Percentiles rank a stretch among this genome's conserved stretches.
phyloP scores from a whole-genome alignment of 129 eudicot genomes.

The Artemisia argyi region DNA sequence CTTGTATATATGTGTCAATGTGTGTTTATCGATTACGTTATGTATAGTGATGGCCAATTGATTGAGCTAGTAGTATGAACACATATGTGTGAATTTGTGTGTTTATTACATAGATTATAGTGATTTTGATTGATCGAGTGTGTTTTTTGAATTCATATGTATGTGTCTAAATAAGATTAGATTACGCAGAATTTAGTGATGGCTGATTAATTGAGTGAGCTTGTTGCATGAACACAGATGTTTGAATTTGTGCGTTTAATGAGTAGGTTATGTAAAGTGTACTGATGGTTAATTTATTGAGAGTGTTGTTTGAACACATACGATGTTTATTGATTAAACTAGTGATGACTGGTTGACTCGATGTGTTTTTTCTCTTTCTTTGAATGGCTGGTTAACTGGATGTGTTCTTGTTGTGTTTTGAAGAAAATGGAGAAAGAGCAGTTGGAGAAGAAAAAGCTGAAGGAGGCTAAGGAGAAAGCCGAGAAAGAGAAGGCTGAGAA shows the following conservation, averaged over 20 bases:
- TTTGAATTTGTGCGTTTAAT: background rate
- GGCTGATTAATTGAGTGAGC: background rate
- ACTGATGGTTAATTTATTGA: background rate
- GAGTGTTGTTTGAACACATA: background rate
- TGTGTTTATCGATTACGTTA: background rate
- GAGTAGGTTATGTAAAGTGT: constrained; percentile 3
- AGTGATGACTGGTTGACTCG: too few species aligned
- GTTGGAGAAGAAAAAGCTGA: constrained; percentile 64
- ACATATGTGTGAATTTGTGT: too few species aligned
- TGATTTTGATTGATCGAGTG: too few species aligned
- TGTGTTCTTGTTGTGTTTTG: constrained; percentile 15
- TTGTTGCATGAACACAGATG: background rate
- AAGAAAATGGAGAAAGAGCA: constrained; percentile 39
- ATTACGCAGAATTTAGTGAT: background rate
- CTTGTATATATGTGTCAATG: background rate
- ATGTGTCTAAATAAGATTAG: too few species aligned
- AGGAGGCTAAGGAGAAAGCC: constrained; percentile 73
- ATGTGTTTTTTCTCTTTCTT: too few species aligned
- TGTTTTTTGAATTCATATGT: too few species aligned
- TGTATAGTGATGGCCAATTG: too few species aligned
- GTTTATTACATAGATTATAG: too few species aligned
- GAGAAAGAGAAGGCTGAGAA: constrained; percentile 67
- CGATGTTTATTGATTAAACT: too few species aligned
- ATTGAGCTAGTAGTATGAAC: too few species aligned
- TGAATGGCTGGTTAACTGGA: too few species aligned